phyloP scores from a whole-genome alignment of 305 asterid species.

The Solanum hybrid region DNA sequence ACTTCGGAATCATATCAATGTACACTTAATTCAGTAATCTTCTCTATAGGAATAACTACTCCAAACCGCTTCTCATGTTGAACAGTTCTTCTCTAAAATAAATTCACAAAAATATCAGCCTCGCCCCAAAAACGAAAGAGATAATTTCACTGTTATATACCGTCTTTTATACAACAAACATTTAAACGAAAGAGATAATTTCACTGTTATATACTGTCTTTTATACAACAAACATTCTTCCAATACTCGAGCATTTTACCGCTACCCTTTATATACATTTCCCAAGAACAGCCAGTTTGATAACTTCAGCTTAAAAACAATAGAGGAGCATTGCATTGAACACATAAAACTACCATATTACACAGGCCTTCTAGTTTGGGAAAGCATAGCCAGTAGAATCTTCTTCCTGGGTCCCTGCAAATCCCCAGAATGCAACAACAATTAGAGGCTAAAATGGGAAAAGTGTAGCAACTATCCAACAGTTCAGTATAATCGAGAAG shows the following conservation, averaged over 20 bases:
- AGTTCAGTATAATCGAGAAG: not conserved
- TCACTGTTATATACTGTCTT: not conserved
- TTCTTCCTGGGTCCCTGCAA: slow-evolving; percentile 66
- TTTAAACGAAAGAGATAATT: not conserved
- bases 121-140: not conserved
- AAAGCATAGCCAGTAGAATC: slow-evolving; percentile 32
- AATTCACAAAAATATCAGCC: not conserved
- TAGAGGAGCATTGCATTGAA: not conserved
- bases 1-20: not conserved
- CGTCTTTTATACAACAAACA: not conserved
- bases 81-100: not conserved
- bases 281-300: not conserved
- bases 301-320: not conserved
- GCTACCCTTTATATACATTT: not conserved
- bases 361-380: slow-evolving; percentile 18
- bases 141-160: not conserved
- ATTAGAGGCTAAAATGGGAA: not conserved
- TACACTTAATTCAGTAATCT: not conserved
- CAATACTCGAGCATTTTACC: not conserved
- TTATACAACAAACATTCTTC: not conserved
- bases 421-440: not conserved
- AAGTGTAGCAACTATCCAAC: not conserved
- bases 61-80: not conserved
- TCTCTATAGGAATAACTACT: not conserved
- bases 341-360: not conserved